Base-by-base conservation (phyloP, 106 monocot species). In the Vanilla planifolia region DNA sequence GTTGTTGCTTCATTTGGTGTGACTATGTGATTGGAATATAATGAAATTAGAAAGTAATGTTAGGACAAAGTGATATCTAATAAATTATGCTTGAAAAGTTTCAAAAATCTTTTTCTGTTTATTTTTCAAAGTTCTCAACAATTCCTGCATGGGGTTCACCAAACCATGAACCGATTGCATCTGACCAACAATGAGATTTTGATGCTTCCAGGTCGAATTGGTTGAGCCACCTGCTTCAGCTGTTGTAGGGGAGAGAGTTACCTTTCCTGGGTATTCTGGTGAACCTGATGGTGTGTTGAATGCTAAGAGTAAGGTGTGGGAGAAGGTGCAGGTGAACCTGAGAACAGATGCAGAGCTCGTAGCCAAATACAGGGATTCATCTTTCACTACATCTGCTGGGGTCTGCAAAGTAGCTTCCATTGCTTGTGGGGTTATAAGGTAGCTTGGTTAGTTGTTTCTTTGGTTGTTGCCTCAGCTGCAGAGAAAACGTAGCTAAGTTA, bases 251-350 rank as follows among this genome's bases (percentile, higher is more conserved):
- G 93, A 94, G 50, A 73, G 67, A 41, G 66, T 94, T 3, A 85
- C 66, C 3, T 82, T 93, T 51, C 68, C 85, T 30, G 93, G 93
- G 11, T 79, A 63, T 36, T 35, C 64, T 0, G 85, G 85, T 0
- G 85, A 93, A 34, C 82, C 93, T 2, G 89, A 85, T 62, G 68
- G 28, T 5, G 19, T 82, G 28, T 65, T 93, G 48, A 95, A 83
- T 59, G 70, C 86, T 0, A 95, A 95, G 75, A 71, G 65, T 70
- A 95, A 95, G 63, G 68, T 86, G n/a, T 95, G 94, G 94, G 94
- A 95, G 61, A 90, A 75, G 61, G 26, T 95, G 48, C 86, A 89
- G 37, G 63, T 57, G 7, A 82, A 80, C 36, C 75, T 83, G 52
- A 81, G 61, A 42, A 80, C 86, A 14, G 55, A 86, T 56, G 75